These are phyloP conservation scores for Rosa hybrid DNA, from an alignment of 331 rosid species.

Conservation along the genomic window DNA sequence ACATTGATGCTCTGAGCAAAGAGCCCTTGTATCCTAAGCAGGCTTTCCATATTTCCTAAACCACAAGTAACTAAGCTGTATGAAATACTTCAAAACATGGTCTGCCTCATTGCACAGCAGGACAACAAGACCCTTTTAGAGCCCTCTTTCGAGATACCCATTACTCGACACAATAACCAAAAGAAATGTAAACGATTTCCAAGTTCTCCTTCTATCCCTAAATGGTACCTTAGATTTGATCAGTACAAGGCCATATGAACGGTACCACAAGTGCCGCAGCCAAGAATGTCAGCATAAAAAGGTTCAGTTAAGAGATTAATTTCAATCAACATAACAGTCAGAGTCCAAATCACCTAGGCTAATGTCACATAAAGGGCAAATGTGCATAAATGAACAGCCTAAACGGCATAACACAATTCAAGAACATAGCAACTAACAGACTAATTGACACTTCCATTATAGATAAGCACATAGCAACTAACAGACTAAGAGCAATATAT, in stretches of 20 bases:
- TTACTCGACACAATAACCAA: not conserved
- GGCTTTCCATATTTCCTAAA: not conserved
- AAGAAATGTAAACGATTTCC: not conserved
- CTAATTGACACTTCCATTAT: not conserved
- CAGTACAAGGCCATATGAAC: too few species aligned
- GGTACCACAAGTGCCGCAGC: not conserved
- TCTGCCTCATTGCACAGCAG: not conserved
- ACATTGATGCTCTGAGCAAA: not conserved
- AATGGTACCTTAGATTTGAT: not conserved
- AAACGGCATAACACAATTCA: not conserved
- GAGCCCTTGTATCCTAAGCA: not conserved
- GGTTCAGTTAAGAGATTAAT: not conserved
- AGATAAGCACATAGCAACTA: not conserved
- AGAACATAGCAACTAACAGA: too few species aligned
- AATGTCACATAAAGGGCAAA: not conserved
- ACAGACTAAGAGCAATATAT: not conserved
- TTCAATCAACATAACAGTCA: not conserved
- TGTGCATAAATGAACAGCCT: not conserved
- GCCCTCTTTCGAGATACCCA: not conserved
- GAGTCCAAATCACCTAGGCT: not conserved
- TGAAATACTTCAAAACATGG: not conserved
- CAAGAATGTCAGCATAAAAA: not conserved
- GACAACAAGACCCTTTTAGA: not conserved
- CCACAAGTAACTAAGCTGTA: not conserved
- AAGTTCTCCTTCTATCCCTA: not conserved